phyloP scores from a whole-genome alignment of 2,329 filamentous ascomycete species.

The Corynespora cassiicola region DNA sequence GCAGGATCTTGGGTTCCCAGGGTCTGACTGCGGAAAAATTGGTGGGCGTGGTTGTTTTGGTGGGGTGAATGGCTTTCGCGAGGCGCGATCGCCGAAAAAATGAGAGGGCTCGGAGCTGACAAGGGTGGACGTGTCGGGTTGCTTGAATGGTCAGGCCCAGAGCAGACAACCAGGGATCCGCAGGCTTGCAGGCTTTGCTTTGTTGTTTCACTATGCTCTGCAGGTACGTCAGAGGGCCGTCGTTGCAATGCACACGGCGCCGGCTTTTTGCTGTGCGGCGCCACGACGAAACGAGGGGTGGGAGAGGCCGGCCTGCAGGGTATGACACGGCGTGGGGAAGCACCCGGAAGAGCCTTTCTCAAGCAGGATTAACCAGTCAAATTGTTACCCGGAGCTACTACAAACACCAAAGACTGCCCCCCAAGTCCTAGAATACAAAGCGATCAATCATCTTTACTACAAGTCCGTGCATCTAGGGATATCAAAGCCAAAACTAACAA shows the following conservation, averaged over 20 bases:
- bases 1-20: slow-evolving; percentile 10
- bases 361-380: too few relatives aligned
- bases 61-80: slow-evolving; percentile 19
- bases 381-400: slow-evolving; percentile 10
- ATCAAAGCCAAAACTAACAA: slow-evolving; percentile 23
- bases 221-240: too few relatives aligned
- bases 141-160: slow-evolving; percentile 2
- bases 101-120: slow-evolving; percentile 7
- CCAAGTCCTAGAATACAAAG: slow-evolving; percentile 15
- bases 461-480: slow-evolving; percentile 22
- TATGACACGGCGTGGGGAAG: too few relatives aligned
- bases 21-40: slow-evolving; percentile 5
- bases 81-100: slow-evolving; percentile 16
- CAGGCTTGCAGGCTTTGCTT: too few relatives aligned
- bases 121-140: slow-evolving; percentile 11
- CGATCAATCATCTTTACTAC: slow-evolving; percentile 13
- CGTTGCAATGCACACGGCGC: too few relatives aligned
- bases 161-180: too few relatives aligned
- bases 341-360: too few relatives aligned
- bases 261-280: too few relatives aligned
- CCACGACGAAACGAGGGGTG: too few relatives aligned
- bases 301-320: too few relatives aligned
- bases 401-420: too few relatives aligned
- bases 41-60: slow-evolving; percentile 18
- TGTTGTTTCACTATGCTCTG: too few relatives aligned